Evolutionary conservation across 108 stramenopile genomes (phyloP).

Genomic region (Nannochloropsis oceanica): DNA sequence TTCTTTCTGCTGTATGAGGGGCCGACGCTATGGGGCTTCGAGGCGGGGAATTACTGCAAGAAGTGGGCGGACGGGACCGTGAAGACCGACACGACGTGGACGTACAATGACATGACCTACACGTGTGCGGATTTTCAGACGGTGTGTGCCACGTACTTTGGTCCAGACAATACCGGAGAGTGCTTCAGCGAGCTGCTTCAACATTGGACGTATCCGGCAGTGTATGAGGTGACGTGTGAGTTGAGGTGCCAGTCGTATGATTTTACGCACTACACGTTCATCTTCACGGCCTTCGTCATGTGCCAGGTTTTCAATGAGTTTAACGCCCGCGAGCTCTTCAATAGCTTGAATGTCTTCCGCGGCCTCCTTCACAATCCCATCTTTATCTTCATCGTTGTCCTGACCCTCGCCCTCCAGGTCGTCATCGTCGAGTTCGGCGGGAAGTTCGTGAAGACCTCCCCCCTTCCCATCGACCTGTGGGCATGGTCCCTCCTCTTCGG

Average conservation of each 20-base stretch:
- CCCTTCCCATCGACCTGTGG: slow-evolving; percentile 8
- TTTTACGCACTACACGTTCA: slow-evolving; percentile 13
- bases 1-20: neutral
- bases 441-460: slow-evolving; percentile 22
- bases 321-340: slow-evolving; percentile 65
- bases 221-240: neutral
- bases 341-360: slow-evolving; percentile 60
- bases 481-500: neutral
- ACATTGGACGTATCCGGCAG: neutral
- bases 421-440: slow-evolving; percentile 33
- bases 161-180: neutral
- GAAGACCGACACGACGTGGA: neutral
- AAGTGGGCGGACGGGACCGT: neutral
- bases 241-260: neutral
- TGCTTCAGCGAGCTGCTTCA: neutral
- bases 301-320: slow-evolving; percentile 96
- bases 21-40: neutral
- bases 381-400: slow-evolving; percentile 57
- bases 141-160: neutral
- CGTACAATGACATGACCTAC: neutral
- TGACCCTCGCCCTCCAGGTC: slow-evolving; percentile 64
- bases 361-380: slow-evolving; percentile 59
- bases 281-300: slow-evolving; percentile 52
- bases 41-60: neutral
- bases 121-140: neutral